A percentile compares a stretch with the other conserved stretches of the same genome.
These are phyloP conservation scores for Mucor piriformis DNA, from an alignment of 371 early-diverging fungal genomes.

Conservation along the genomic window DNA sequence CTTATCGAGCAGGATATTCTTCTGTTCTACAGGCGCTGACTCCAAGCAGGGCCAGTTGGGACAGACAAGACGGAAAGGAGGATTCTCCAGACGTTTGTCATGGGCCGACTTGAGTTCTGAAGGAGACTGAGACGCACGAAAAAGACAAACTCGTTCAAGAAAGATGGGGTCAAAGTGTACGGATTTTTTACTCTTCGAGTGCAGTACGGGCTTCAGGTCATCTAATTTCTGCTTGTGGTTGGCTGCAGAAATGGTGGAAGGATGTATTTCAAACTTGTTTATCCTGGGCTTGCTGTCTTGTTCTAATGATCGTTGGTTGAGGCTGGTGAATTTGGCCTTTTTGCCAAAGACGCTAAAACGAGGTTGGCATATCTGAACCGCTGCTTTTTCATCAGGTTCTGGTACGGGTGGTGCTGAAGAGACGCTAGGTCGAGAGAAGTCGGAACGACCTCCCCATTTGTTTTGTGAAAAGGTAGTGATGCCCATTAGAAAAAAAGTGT, in stretches of 20 bases:
- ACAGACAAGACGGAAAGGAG: conserved; percentile 23
- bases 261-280: conserved; percentile 17
- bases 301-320: conserved; percentile 8
- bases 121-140: conserved; percentile 51
- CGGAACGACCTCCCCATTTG: conserved; percentile 13
- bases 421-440: conserved; percentile 11
- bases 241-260: conserved; percentile 6
- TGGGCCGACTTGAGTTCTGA: conserved; percentile 34
- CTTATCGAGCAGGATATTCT: conserved; percentile 32
- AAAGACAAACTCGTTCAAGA: conserved; percentile 56
- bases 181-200: conserved; percentile 27
- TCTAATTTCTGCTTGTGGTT: conserved; percentile 11
- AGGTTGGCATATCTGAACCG: conserved; percentile 8
- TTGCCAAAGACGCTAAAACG: conserved; percentile 33
- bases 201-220: neutral
- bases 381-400: neutral
- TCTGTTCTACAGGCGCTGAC: neutral
- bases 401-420: conserved; percentile 1
- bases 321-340: conserved; percentile 13
- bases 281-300: conserved; percentile 7
- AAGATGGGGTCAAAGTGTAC: conserved; percentile 62
- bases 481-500: conserved; percentile 11
- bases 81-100: conserved; percentile 9
- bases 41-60: conserved; percentile 18
- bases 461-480: conserved; percentile 27